Base-by-base conservation (phyloP, 805 yeast genomes). In the Nakazawaea populi region DNA sequence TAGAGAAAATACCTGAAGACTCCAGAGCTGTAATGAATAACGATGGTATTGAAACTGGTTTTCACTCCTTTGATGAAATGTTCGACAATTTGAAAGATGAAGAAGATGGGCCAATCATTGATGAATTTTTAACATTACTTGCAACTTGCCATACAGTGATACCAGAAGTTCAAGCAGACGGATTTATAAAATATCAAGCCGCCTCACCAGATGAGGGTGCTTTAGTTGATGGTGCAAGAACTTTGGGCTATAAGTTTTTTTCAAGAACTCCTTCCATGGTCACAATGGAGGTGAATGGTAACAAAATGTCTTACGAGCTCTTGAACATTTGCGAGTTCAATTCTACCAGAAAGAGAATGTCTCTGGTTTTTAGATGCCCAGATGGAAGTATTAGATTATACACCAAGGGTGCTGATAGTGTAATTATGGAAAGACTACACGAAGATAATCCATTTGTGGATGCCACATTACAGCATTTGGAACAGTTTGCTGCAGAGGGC, bases 121-220 rank as follows among this genome's bases (percentile, higher is more conserved):
- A 86, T 60, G 89, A 86, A 60, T 91, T 95, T 57, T 76, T 94
- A 55, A 84, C 91, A 0, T 71, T 91, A 46, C 72, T 94, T 53
- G 89, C 98, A 39, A 83, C 96, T 0, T 94, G 99, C 65, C 99
- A 94, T 62, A 95, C 99, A 0, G 99, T 94, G 40, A 94, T 94
- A 55, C 99, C 99, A 0, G 99, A 94, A 65, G 72, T 78, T 18
- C 76, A 75, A 54, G 82, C 75, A 1, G 72, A 71, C 51, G 88
- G 87, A 0, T 58, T 75, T 2, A 83, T 94, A 55, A 91, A 89
- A 65, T 94, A 95, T 65, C 99, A 94, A 69, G 99, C 99, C 1
- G 97, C 99, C 0, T 91, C 98, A 0, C 99, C 99, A 0, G 99
- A 94, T 71, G 99, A 95, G 72, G 99, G 99, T 47, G 99, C 99